Evolutionary conservation across 1,139 yeast species (phyloP).

Genomic region (Suhomyces chickasaworum): DNA sequence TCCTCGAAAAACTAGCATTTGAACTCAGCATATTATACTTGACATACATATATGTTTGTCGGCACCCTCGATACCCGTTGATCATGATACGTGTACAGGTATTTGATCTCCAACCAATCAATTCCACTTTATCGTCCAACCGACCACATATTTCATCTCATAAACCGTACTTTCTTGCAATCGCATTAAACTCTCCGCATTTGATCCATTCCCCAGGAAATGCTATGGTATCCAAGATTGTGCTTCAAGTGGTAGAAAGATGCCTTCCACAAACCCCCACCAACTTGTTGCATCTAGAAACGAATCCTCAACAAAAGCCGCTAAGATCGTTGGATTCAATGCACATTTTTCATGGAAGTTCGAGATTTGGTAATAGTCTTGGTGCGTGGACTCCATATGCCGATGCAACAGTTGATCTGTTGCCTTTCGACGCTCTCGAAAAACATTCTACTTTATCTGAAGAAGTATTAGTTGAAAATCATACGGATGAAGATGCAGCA

Average conservation of each 20-base stretch:
- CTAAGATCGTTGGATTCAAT: conserved; percentile 56
- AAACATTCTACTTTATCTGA: conserved; percentile 28
- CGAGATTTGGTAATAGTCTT: conserved; percentile 58
- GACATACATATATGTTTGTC: conserved; percentile 65
- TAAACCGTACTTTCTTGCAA: conserved; percentile 63
- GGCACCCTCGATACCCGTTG: conserved; percentile 64
- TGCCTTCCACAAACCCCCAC: conserved; percentile 46
- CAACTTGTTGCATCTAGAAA: conserved; percentile 30
- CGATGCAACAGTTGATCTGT: conserved; percentile 59
- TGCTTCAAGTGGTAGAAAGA: conserved; percentile 60
- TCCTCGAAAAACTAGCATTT: conserved; percentile 49
- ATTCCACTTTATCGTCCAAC: conserved; percentile 17
- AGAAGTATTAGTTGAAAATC: conserved; percentile 15
- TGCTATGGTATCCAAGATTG: conserved; percentile 51
- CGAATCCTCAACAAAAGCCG: conserved; percentile 43
- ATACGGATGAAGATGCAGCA: conserved; percentile 6
- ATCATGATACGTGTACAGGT: conserved; percentile 66
- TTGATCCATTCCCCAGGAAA: conserved; percentile 59
- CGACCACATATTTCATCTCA: conserved; percentile 52
- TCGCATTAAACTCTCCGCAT: conserved; percentile 69
- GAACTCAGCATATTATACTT: conserved; percentile 53
- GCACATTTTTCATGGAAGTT: conserved; percentile 59
- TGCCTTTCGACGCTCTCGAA: conserved; percentile 53
- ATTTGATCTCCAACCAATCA: conserved; percentile 52
- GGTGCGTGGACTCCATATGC: conserved; percentile 78